Conservation (phyloP, 306 rosid species). For the Pyrus communis region DNA sequence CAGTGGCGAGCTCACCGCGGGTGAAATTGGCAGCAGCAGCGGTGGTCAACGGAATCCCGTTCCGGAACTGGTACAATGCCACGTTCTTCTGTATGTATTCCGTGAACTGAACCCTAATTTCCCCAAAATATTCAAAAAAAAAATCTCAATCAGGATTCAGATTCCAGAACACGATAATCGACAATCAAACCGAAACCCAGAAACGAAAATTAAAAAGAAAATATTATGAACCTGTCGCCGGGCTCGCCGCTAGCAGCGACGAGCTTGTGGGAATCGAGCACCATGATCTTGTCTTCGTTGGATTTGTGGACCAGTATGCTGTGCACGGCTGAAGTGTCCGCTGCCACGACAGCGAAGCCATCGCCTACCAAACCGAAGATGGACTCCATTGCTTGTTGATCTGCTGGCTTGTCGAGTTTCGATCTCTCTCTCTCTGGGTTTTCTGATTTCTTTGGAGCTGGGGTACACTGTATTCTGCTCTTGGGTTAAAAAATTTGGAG, state of each 20-base stretch:
- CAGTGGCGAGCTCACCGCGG: conserved; percentile 76
- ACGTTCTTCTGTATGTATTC: conserved; percentile 79
- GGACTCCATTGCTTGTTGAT: conserved; percentile 55
- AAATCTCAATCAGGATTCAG: background rate
- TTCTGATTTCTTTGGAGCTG: background rate
- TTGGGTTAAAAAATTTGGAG: background rate
- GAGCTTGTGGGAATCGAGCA: conserved; percentile 94
- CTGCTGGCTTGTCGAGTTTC: background rate
- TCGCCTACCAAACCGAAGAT: conserved; percentile 77
- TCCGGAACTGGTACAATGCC: conserved; percentile 66
- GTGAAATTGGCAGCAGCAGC: conserved; percentile 81
- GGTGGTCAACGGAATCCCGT: conserved; percentile 68
- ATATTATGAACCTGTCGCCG: conserved; percentile 64
- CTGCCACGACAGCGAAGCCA: conserved; percentile 75
- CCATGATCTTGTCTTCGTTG: conserved; percentile 98
- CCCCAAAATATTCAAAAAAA: background rate
- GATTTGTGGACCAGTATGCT: conserved; percentile 91
- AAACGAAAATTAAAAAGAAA: background rate
- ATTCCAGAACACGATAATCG: background rate
- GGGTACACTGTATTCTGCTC: background rate
- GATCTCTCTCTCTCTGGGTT: background rate
- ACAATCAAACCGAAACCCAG: conserved; percentile 8
- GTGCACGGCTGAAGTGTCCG: conserved; percentile 88
- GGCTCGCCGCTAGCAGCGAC: conserved; percentile 95
- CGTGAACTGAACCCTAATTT: conserved; percentile 66